Evolutionary conservation across 495 filamentous ascomycete genomes (phyloP).

Genomic region (Penicillium antarcticum): DNA sequence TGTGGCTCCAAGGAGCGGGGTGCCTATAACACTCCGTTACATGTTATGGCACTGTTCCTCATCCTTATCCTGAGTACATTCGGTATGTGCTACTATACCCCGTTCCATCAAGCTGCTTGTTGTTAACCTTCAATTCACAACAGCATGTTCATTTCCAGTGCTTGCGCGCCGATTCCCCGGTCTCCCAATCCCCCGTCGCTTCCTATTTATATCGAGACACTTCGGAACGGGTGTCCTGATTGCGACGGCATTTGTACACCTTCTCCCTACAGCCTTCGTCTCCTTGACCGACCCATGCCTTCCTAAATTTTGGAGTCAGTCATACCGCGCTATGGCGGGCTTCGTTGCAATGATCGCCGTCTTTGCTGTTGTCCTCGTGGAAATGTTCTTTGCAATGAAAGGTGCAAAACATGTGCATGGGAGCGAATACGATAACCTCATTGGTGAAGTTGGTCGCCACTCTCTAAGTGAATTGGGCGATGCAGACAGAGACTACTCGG

Average conservation of each 20-base stretch:
- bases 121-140: slow-evolving; percentile 5
- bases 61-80: slow-evolving; percentile 70
- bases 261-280: slow-evolving; percentile 76
- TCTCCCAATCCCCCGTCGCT: slow-evolving; percentile 46
- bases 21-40: slow-evolving; percentile 62
- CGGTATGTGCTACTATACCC: slow-evolving; percentile 45
- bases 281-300: slow-evolving; percentile 81
- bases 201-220: slow-evolving; percentile 74
- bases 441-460: slow-evolving; percentile 28
- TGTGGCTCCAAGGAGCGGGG: slow-evolving; percentile 62
- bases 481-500: slow-evolving; percentile 18
- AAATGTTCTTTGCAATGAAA: slow-evolving; percentile 69
- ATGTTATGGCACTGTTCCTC: slow-evolving; percentile 75
- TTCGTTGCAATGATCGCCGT: slow-evolving; percentile 76
- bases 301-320: slow-evolving; percentile 66
- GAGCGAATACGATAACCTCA: slow-evolving; percentile 44
- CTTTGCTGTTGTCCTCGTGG: slow-evolving; percentile 68
- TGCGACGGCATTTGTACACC: slow-evolving; percentile 85
- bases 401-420: slow-evolving; percentile 49
- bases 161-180: slow-evolving; percentile 48
- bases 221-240: slow-evolving; percentile 86
- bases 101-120: background rate
- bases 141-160: slow-evolving; percentile 55
- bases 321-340: slow-evolving; percentile 73
- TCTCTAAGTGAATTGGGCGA: slow-evolving; percentile 16